Evolutionary conservation across 1,139 yeast species (phyloP), one percentile per base, ranked within the genome.

Genomic region (Maudiozyma humilis): DNA sequence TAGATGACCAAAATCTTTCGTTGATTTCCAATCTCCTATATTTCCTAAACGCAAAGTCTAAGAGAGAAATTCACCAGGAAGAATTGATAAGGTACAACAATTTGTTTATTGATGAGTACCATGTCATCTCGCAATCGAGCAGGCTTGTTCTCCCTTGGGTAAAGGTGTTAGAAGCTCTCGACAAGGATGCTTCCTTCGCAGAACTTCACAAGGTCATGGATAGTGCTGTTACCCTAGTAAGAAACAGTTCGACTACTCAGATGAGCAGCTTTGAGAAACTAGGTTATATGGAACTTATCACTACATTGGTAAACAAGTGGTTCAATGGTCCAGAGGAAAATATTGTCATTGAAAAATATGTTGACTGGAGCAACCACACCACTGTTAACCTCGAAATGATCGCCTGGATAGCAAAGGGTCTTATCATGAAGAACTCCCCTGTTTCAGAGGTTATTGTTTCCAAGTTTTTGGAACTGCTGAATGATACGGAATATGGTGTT

Each of bases 401-500:
- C 27, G 67, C 79, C 1, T 87, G 95, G 96, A 63, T 79, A 4
- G 67, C 79, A 25, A 88, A 86, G 60, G 93, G 85, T 0, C 68
- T 84, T 41, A 58, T 85, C 1, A 57, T 85, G 59, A 78, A 74
- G 52, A 73, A 75, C 45, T 82, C 83, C 49, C 57, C 67, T 2
- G 40, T 54, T 0, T 80, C 82, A 0, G 61, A 67, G n/a, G 57
- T 55, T 5, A 68, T 68, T 23, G 62, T 72, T 51, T 58, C 62
- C 36, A 56, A 54, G 48, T 55, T 74, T n/a, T 51, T 74, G 20
- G 51, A 47, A 0, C 51, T 73, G 17, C 55, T 78, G 10, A 54
- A 63, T 1, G 63, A 66, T 34, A 45, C 56, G 4, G 44, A 46
- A 2, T 36, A 56, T 8, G 73, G 77, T 16, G 44, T 55, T 1